Evolutionary conservation across 2,329 filamentous ascomycete species (phyloP).

Genomic region (Colletotrichum tropicicola): DNA sequence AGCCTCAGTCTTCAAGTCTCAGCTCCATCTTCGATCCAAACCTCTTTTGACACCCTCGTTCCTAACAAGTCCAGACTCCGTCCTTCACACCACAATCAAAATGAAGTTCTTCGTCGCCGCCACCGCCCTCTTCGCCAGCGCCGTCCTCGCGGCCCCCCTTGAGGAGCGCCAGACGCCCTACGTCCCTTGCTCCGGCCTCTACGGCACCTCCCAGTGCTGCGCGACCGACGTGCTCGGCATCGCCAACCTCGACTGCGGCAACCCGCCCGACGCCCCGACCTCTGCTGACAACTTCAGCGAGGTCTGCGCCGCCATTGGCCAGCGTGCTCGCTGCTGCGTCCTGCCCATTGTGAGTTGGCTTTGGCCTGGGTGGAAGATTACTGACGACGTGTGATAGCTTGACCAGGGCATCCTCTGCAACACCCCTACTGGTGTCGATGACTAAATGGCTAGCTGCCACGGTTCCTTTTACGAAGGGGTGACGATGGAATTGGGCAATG

Average conservation of each 20-base stretch:
- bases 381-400: conserved; percentile 29
- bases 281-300: conserved; percentile 52
- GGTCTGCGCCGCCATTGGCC: conserved; percentile 57
- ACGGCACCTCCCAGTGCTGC: conserved; percentile 63
- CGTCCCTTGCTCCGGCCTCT: conserved; percentile 51
- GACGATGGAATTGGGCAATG: not conserved
- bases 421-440: conserved; percentile 40
- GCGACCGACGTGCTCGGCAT: conserved; percentile 68
- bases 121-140: conserved; percentile 33
- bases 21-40: not conserved
- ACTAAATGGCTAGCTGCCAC: conserved; percentile 28
- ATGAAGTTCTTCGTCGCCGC: conserved; percentile 30
- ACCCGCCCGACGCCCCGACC: conserved; percentile 48
- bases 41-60: too few species aligned
- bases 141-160: conserved; percentile 39
- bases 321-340: conserved; percentile 66
- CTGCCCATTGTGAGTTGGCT: conserved; percentile 50
- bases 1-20: not conserved
- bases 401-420: conserved; percentile 47
- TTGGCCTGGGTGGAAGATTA: not conserved
- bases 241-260: conserved; percentile 64
- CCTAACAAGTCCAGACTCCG: not conserved
- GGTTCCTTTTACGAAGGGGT: not conserved
- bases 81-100: not conserved
- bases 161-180: conserved; percentile 48